Base-by-base conservation (phyloP, 1,284 basidiomycete genomes). In the Boletellus deceptivus region DNA sequence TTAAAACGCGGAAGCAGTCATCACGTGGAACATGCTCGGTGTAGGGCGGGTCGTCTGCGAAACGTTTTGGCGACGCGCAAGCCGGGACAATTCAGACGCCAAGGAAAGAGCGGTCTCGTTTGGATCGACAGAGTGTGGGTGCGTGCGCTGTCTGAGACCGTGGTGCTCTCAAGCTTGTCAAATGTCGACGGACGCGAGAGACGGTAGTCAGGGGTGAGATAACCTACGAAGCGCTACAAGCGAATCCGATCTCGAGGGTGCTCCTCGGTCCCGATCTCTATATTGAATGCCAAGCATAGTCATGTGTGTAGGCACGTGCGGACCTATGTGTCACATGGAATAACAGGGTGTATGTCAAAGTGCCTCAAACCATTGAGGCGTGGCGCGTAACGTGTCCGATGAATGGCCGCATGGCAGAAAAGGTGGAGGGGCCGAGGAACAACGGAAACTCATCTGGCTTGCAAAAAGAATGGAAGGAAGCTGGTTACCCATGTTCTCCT, bases 11-110 rank as follows among this genome's bases (percentile, higher is more conserved):
- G 48, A 50, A 43, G 48, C 20, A 50, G 45, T 43, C 27, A 34
- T 20, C 58, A 56, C 56, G 60, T 60, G 58, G 56, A 42, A 44
- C 43, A 49, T 54, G 39, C 58, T 41, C 35, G 37, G 37, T 37
- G 34, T 14, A 27, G 36, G 18, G 33, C 36, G 17, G 39, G 22
- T 16, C 17, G 41, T 42, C 36, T 39, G 38, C 59, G 58, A 59
- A 59, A 61, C 48, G 47, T 17, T 33, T 27, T 16, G 51, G 27
- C 14, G 29, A 31, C 11, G 29, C 29, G 29, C 25, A 27, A 0
- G 25, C 25, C 9, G 8, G 25, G 25, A 31, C 29, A 11, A 31
- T 11, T 10, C 29, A 14, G 13, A 27, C 39, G 41, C 17, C 41
- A 35, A 35, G 34, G 8, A 2, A 31, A 11, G 7, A 31, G 3